Conservation (phyloP, 345 rosid species). For the Eutrema japonicum region DNA sequence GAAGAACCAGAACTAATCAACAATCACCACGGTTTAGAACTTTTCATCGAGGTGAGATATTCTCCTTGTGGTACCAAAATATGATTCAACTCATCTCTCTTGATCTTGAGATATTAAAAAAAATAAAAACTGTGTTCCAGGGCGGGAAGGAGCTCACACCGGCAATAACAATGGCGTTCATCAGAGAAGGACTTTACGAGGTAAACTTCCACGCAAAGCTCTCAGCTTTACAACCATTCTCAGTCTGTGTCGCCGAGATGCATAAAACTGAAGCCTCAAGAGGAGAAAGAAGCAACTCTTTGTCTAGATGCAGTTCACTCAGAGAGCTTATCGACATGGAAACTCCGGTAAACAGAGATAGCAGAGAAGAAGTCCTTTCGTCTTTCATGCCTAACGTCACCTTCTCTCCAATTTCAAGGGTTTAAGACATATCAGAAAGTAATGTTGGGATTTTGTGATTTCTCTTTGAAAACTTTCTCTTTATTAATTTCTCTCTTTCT, state of each 20-base stretch:
- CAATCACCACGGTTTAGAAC: slow-evolving; percentile 59
- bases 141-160: slow-evolving; percentile 59
- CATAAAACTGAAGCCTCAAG: slow-evolving; percentile 55
- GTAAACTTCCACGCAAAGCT: slow-evolving; percentile 89
- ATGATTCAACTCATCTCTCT: slow-evolving; percentile 11
- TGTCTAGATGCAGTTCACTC: slow-evolving; percentile 59
- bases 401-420: slow-evolving; percentile 89
- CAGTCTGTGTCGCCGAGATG: slow-evolving; percentile 76
- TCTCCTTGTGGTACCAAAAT: neutral
- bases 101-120: neutral
- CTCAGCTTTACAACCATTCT: slow-evolving; percentile 88
- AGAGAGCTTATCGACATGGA: slow-evolving; percentile 71
- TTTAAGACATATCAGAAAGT: slow-evolving; percentile 45
- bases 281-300: slow-evolving; percentile 38
- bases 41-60: slow-evolving; percentile 64
- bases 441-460: no score
- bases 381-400: slow-evolving; percentile 76
- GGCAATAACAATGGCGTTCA: slow-evolving; percentile 52
- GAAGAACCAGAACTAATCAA: slow-evolving; percentile 53
- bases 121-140: slow-evolving; percentile 39
- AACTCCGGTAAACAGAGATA: slow-evolving; percentile 50
- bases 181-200: slow-evolving; percentile 55
- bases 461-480: no score
- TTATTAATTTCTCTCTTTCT: no score
- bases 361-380: slow-evolving; percentile 48